phyloP scores from a whole-genome alignment of 2,329 filamentous ascomycete species.

The Pseudogymnoascus verrucosus region DNA sequence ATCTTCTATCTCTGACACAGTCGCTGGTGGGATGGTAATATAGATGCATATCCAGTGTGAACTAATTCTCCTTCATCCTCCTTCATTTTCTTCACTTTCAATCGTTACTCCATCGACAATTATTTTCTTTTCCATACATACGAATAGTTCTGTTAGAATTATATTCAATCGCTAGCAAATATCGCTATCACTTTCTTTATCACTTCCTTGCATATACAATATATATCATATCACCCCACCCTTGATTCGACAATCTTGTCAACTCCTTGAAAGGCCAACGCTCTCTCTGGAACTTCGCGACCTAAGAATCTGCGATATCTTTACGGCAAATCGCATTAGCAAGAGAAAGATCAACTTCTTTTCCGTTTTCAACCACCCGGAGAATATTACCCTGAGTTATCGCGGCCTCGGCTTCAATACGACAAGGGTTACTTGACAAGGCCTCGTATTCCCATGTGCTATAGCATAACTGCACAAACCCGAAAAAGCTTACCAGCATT shows the following conservation, averaged over 20 bases:
- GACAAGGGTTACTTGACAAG: not conserved
- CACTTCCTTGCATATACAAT: not conserved
- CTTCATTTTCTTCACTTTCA: not conserved
- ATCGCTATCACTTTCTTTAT: not conserved
- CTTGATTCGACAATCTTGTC: not conserved
- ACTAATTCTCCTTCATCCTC: not conserved
- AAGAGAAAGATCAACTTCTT: not conserved
- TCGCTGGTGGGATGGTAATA: not conserved
- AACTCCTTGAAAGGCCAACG: not conserved
- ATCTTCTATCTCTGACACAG: constrained; percentile 2
- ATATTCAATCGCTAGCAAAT: not conserved
- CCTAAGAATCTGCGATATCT: not conserved
- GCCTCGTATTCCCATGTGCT: not conserved
- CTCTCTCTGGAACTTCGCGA: not conserved
- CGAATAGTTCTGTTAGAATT: not conserved
- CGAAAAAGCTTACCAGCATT: not conserved
- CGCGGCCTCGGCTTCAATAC: not conserved
- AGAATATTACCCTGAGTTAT: not conserved
- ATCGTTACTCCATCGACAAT: not conserved
- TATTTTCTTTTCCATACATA: not conserved
- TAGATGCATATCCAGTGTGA: constrained; percentile 1
- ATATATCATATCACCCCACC: constrained; percentile 1
- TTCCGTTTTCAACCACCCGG: not conserved
- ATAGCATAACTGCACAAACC: not conserved
- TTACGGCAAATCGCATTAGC: not conserved